A percentile compares a stretch with the other conserved stretches of the same genome.
Evolutionary conservation across 1,139 yeast genomes (phyloP).

Genomic region (Taphrina pruni): DNA sequence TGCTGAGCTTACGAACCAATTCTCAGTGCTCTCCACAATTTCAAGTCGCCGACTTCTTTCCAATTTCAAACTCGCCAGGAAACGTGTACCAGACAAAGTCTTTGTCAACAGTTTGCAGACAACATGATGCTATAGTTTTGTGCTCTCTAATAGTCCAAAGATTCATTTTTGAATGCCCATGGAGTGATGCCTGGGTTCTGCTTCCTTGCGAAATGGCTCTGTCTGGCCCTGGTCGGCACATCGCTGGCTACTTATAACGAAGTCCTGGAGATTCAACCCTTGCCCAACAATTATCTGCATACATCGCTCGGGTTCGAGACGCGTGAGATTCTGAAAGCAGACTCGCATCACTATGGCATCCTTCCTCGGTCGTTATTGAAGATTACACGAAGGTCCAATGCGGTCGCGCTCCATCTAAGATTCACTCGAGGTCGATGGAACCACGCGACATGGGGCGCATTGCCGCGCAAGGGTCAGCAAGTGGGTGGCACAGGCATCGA

Average conservation of each 20-base stretch:
- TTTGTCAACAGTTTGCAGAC: no score
- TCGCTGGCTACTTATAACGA: constrained; percentile 40
- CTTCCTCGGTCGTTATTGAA: constrained; percentile 87
- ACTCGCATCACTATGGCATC: constrained; percentile 62
- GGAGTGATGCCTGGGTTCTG: background rate
- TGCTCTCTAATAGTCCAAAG: no score
- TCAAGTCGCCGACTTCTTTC: no score
- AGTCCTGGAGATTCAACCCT: constrained; percentile 33
- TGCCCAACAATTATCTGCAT: constrained; percentile 34
- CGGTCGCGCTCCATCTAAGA: constrained; percentile 78
- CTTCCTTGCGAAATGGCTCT: background rate
- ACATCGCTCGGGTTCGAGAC: constrained; percentile 49
- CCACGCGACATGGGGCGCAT: constrained; percentile 80
- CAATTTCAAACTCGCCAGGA: no score
- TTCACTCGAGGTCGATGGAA: constrained; percentile 98
- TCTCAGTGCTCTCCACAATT: no score
- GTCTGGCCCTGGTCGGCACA: background rate
- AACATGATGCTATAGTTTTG: no score
- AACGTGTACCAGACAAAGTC: no score
- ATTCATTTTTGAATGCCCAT: background rate
- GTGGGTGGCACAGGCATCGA: constrained; percentile 98
- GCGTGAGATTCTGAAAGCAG: constrained; percentile 60
- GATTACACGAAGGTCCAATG: constrained; percentile 66
- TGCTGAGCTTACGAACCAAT: no score
- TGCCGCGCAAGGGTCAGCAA: constrained; percentile 71